These are phyloP conservation scores for Stephania japonica DNA, from an alignment of 164 flowering plant species.

Conservation along the genomic window DNA sequence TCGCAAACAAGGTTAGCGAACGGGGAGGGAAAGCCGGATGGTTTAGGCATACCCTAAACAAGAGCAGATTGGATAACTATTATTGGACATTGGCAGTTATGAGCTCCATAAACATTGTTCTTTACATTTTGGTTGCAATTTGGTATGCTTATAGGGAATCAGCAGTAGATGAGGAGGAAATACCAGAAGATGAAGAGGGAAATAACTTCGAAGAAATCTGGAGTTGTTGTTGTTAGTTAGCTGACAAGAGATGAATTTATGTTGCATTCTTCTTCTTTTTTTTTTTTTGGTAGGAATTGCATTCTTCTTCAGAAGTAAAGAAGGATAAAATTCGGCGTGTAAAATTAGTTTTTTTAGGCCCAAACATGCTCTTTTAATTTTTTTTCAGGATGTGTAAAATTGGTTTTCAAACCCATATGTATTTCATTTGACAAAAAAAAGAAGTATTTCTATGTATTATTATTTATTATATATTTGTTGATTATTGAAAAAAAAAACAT, in stretches of 20 bases:
- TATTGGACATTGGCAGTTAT: slow-evolving; percentile 36
- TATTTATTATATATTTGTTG: too few species aligned
- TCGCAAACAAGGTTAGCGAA: slow-evolving; percentile 25
- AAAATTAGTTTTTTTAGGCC: too few species aligned
- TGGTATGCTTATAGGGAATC: slow-evolving; percentile 15
- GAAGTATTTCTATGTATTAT: too few species aligned
- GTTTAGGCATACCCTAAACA: slow-evolving; percentile 36
- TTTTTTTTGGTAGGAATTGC: too few species aligned
- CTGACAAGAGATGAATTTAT: neutral
- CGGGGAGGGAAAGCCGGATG: slow-evolving; percentile 27
- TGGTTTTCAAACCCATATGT: too few species aligned
- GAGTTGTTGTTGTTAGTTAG: neutral
- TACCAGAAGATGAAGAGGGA: neutral
- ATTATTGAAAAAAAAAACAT: too few species aligned
- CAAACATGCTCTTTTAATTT: too few species aligned
- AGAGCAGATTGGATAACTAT: slow-evolving; percentile 34
- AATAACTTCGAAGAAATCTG: neutral
- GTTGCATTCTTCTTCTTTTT: too few species aligned
- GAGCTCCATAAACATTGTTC: slow-evolving; percentile 27
- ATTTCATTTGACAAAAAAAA: too few species aligned
- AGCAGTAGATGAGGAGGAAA: slow-evolving; percentile 2
- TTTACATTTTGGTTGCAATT: slow-evolving; percentile 18
- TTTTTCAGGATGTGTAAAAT: too few species aligned
- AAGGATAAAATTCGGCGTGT: too few species aligned
- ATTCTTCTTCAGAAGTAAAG: too few species aligned